Percentiles rank a stretch among this genome's conserved stretches.
phyloP scores from a whole-genome alignment of 2,329 filamentous ascomycete species.

The Exophiala sideris region DNA sequence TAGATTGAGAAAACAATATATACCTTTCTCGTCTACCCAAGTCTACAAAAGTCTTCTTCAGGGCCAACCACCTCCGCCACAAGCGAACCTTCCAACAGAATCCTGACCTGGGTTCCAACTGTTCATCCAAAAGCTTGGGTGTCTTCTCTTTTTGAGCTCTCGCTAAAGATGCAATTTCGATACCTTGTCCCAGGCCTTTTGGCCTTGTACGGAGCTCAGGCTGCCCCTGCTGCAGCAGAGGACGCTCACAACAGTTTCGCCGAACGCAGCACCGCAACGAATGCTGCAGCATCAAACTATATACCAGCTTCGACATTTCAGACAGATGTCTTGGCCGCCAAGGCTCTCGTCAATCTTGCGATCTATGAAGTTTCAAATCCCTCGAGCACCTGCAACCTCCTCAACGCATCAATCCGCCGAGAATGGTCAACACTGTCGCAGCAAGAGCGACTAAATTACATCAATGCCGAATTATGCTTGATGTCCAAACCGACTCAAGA shows the following conservation, averaged over 20 bases:
- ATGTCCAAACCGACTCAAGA: conserved; percentile 28
- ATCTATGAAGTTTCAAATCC: conserved; percentile 25
- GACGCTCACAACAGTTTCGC: neutral
- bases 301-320: conserved; percentile 18
- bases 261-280: conserved; percentile 12
- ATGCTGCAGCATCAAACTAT: conserved; percentile 9
- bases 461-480: conserved; percentile 38
- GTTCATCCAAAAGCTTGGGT: conserved; percentile 8
- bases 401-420: conserved; percentile 39
- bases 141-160: neutral
- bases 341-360: conserved; percentile 35
- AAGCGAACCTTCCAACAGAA: conserved; percentile 6
- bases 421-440: conserved; percentile 40
- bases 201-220: conserved; percentile 7
- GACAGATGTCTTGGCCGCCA: conserved; percentile 35
- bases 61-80: conserved; percentile 9
- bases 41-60: conserved; percentile 1
- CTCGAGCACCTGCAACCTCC: conserved; percentile 33
- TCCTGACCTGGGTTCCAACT: conserved; percentile 3
- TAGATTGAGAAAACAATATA: conserved; percentile 1
- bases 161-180: conserved; percentile 16
- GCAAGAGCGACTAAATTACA: conserved; percentile 31
- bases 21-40: neutral
- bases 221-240: conserved; percentile 13
- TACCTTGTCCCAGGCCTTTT: conserved; percentile 13